Evolutionary conservation across 1,284 basidiomycete genomes (phyloP), one percentile per base, ranked within the genome.

Genomic region (Apiotrichum veenhuisii): DNA sequence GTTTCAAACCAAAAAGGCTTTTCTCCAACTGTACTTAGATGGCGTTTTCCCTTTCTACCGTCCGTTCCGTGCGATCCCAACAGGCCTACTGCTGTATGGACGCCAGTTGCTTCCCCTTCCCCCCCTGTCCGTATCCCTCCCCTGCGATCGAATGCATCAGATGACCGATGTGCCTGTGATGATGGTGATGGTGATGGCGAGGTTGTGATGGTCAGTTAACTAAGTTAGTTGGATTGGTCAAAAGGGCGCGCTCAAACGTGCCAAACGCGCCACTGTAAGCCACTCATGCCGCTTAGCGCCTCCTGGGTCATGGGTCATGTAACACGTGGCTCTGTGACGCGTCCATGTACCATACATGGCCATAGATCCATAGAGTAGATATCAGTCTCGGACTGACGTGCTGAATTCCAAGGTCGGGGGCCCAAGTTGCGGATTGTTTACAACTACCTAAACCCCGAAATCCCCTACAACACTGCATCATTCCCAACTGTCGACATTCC

Each of bases 101-200:
- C 23, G 23, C 23, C n/a, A 17, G n/a, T 47, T 33, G 15, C 27
- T 36, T 2, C 11, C 25, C n/a, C 12, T 22, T 22, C 23, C 38
- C 20, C 17, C 36, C 34, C 17, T 49, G 34, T 25, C 47, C 47
- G 18, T 26, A 38, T 26, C 47, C 47, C 40, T 43, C 40, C 40
- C 40, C 20, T 23, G 42, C 51, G 51, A 52, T 52, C 51, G 43
- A 52, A 52, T 52, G 51, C 51, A 52, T 52, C 50, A 52, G 41
- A 40, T 52, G 48, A 50, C 40, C 40, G 40, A 41, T 41, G 40
- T 22, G 37, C 15, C 37, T 8, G 8, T 38, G n/a, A n/a, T n/a
- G n/a, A n/a, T n/a, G n/a, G n/a, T n/a, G n/a, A n/a, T n/a, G n/a
- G n/a, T n/a, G n/a, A n/a, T n/a, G n/a, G n/a, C n/a, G n/a, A n/a